A percentile compares a stretch with the other conserved stretches of the same genome.
These are phyloP conservation scores for Ammopiptanthus mongolicus DNA, from an alignment of 306 rosid species.

Conservation along the genomic window DNA sequence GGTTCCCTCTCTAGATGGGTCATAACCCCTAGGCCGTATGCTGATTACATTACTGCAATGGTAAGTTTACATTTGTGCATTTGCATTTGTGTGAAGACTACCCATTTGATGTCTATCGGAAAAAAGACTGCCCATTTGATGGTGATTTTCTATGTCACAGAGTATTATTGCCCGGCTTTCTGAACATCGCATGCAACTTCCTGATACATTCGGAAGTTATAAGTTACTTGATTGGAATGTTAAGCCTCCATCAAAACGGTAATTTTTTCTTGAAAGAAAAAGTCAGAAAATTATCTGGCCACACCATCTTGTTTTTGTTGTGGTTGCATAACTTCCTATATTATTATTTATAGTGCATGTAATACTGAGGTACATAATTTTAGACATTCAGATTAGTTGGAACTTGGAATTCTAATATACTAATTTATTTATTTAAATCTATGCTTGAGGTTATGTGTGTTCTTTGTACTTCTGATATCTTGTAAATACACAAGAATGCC, in stretches of 20 bases:
- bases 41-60: constrained; percentile 52
- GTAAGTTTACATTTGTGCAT: constrained; percentile 41
- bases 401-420: not conserved
- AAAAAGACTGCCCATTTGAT: not conserved
- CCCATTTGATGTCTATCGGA: not conserved
- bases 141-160: constrained; percentile 39
- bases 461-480: not conserved
- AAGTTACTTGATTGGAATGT: constrained; percentile 60
- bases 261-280: constrained; percentile 5
- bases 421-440: not conserved
- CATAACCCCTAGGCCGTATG: constrained; percentile 54
- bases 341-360: constrained; percentile 14
- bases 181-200: constrained; percentile 69
- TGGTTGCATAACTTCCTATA: not conserved
- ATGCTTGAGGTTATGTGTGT: not conserved
- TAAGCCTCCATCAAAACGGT: constrained; percentile 57
- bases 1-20: constrained; percentile 59
- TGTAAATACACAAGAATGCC: not conserved
- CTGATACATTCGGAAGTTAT: constrained; percentile 62
- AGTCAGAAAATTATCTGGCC: not conserved
- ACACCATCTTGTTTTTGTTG: constrained; percentile 1
- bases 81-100: constrained; percentile 30
- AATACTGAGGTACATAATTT: constrained; percentile 1
- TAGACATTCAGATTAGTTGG: not conserved
- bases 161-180: constrained; percentile 57